Base-by-base conservation (phyloP, 2,329 filamentous ascomycete genomes). In the Alternaria consortialis region DNA sequence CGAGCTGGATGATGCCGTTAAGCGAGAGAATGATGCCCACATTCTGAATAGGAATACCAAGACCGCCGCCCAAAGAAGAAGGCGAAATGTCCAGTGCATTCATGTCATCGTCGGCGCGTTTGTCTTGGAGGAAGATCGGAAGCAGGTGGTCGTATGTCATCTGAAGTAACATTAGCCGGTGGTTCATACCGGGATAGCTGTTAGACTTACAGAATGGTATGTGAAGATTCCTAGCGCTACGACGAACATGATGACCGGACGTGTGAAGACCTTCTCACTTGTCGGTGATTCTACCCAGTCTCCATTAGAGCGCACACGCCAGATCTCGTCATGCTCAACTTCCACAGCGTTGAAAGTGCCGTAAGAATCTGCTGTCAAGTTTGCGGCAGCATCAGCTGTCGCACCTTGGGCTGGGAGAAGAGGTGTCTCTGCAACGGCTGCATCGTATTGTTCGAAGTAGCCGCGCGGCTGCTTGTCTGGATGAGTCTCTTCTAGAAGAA, bases 131-230 rank as follows among this genome's bases (percentile, higher is more conserved):
- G 80, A 97, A 97, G 61, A 97, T 97, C 7, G 94, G 94, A 55
- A 97, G 84, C 1, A 97, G 85, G 75, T 97, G 92, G 74, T 97
- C 94, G 79, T 92, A 97, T 0, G 91, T 93, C 93, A 97, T 97
- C 71, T 75, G 25, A 32, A 23, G 47, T 17, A 13, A 27, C 6
- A 50, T 68, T 34, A 65, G 61, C 32, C n/a, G 25, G 13, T 11
- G 11, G 29, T 42, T n/a, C 20, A n/a, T 31, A 15, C 4, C 36
- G 36, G 17, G 23, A 20, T 31, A 11, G 5, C 11, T 5, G 42
- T 9, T 11, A 9, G 9, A 60, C 72, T 64, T 68, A 75, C 73
- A 37, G 91, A 93, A 80, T 97, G 94, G 76, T 97, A 97, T 5
- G 93, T 95, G 81, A 97, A 97, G 65, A 97, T 92, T 44, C 91